A percentile compares a stretch with the other conserved stretches of the same genome.
Evolutionary conservation across 2,329 filamentous ascomycete species (phyloP).

Genomic region (Lojkania enalia): DNA sequence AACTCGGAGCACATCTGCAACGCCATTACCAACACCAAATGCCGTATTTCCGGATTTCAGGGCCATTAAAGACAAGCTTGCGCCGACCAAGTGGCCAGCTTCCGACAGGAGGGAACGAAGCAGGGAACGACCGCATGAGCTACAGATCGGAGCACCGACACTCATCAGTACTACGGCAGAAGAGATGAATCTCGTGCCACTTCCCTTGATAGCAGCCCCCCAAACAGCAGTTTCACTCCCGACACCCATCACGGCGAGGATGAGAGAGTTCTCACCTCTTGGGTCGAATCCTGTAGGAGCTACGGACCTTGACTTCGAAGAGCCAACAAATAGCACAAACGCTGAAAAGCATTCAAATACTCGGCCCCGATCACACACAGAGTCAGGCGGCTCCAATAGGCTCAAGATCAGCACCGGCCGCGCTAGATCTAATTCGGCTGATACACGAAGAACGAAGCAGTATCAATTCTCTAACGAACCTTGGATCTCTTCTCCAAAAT

Average conservation of each 20-base stretch:
- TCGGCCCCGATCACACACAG: slow-evolving; percentile 26
- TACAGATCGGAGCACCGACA: slow-evolving; percentile 38
- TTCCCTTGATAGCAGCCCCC: slow-evolving; percentile 34
- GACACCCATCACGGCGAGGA: slow-evolving; percentile 13
- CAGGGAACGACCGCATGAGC: slow-evolving; percentile 19
- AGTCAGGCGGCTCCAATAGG: slow-evolving; percentile 14
- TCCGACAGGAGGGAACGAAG: slow-evolving; percentile 25
- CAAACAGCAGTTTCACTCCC: slow-evolving; percentile 20
- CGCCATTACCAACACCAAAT: slow-evolving; percentile 30
- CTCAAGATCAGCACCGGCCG: slow-evolving; percentile 20
- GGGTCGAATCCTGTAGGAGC: slow-evolving; percentile 37
- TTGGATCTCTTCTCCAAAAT: slow-evolving; percentile 21
- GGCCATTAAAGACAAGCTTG: slow-evolving; percentile 36
- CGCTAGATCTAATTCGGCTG: slow-evolving; percentile 34
- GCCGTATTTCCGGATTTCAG: slow-evolving; percentile 38
- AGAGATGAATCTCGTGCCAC: slow-evolving; percentile 30
- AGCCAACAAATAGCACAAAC: slow-evolving; percentile 9
- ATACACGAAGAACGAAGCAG: slow-evolving; percentile 12
- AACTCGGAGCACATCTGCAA: slow-evolving; percentile 36
- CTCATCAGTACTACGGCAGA: slow-evolving; percentile 39
- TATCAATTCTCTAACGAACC: slow-evolving; percentile 14
- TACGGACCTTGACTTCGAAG: slow-evolving; percentile 21
- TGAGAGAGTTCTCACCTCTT: slow-evolving; percentile 35
- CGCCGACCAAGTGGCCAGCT: slow-evolving; percentile 26
- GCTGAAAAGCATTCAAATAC: slow-evolving; percentile 10